A percentile compares a stretch with the other conserved stretches of the same genome.
Evolutionary conservation across 257 asterid species (phyloP).

Genomic region (Solanum dulcamara): DNA sequence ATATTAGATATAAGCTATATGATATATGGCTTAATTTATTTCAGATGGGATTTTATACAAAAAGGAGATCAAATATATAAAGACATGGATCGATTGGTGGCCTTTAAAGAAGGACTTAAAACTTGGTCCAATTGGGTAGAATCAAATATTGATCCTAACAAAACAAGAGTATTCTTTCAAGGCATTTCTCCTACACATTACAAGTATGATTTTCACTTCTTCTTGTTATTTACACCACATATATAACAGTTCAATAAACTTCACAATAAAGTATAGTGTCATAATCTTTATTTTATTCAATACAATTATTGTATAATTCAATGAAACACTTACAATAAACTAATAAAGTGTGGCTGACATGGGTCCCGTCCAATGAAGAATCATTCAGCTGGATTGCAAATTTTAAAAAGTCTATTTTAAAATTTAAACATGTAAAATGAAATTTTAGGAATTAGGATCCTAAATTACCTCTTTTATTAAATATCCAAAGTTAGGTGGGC

Average conservation of each 20-base stretch:
- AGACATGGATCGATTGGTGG: conserved; percentile 63
- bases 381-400: neutral
- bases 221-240: neutral
- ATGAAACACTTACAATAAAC: too few species aligned
- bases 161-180: conserved; percentile 53
- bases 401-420: neutral
- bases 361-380: too few species aligned
- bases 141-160: conserved; percentile 33
- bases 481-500: neutral
- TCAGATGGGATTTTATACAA: conserved; percentile 68
- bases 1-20: too few species aligned
- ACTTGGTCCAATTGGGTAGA: conserved; percentile 86
- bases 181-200: conserved; percentile 86
- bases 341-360: too few species aligned
- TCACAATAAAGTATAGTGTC: too few species aligned
- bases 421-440: neutral
- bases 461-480: neutral
- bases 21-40: too few species aligned
- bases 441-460: neutral
- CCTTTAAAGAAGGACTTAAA: conserved; percentile 41
- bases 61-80: conserved; percentile 26
- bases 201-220: conserved; percentile 21
- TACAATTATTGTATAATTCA: too few species aligned
- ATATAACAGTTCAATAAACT: too few species aligned
- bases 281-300: too few species aligned